A percentile compares a stretch with the other conserved stretches of the same genome.
These are phyloP conservation scores for Arachis stenosperma DNA, from an alignment of 306 rosid genomes.

Conservation along the genomic window DNA sequence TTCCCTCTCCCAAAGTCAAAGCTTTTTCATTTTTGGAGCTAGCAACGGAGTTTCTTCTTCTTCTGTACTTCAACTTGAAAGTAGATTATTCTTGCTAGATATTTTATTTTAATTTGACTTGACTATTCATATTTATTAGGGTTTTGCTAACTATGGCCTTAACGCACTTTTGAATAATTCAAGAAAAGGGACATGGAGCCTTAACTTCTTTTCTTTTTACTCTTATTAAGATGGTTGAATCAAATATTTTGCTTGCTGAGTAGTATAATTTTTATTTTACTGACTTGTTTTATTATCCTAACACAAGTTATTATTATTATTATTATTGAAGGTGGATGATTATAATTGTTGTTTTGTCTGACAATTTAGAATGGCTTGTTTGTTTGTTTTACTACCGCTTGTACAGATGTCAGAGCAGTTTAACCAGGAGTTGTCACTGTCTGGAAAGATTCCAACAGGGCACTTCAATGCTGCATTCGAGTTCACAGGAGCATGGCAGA, in stretches of 20 bases:
- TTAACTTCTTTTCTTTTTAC: not conserved
- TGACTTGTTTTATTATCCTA: too few relatives aligned
- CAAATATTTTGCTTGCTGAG: too few relatives aligned
- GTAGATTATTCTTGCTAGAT: not conserved
- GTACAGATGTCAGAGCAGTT: conserved; percentile 86
- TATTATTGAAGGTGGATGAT: not conserved
- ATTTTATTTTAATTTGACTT: not conserved
- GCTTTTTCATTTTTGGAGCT: not conserved
- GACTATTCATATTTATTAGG: not conserved
- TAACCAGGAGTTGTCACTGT: conserved; percentile 74
- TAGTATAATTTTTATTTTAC: too few relatives aligned
- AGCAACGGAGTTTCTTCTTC: not conserved
- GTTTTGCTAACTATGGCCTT: not conserved
- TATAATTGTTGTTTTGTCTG: not conserved
- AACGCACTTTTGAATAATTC: not conserved
- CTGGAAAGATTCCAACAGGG: conserved; percentile 86
- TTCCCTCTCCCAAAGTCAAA: not conserved
- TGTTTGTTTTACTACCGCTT: not conserved
- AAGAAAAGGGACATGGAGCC: not conserved
- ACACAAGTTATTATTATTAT: not conserved
- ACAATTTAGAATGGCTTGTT: conserved; percentile 10
- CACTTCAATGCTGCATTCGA: conserved; percentile 81
- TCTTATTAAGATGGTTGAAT: too few relatives aligned
- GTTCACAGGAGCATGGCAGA: conserved; percentile 76
- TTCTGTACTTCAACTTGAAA: not conserved